Evolutionary conservation across 495 filamentous ascomycete species (phyloP), one percentile per base, ranked within the genome.

Genomic region (Penicillium tannophilum): DNA sequence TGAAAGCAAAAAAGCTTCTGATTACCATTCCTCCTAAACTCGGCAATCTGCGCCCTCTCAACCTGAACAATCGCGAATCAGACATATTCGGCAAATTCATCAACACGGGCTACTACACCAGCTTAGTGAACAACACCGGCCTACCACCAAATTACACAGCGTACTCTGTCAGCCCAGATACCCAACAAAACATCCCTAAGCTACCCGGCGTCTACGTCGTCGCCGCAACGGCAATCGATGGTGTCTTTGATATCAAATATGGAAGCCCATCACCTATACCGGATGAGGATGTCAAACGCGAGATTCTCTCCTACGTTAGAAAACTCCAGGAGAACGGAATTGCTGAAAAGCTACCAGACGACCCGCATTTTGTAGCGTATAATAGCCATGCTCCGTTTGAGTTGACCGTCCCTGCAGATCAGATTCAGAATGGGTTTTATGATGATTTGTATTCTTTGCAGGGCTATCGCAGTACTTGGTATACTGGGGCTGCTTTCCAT

Each of bases 1-100:
- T 84, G 55, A 53, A 64, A 47, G 78, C 79, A 4, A 76, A 71
- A 28, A 78, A 81, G 58, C 63, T 84, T 12, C 55, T 85, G 35
- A 64, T 80, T 24, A 67, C 81, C 3, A 74, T 79, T 19, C 80
- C 76, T 1, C 78, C 76, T 2, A 72, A 57, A 16, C 42, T 71
- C 1, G 42, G 61, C 0, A 79, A 74, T 30, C 57, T 82, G 12
- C 16, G 45, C 1, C 57, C 62, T 7, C 75, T 79, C 48, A 69
- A 74, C 53, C 72, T 82, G 8, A 60, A 65, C 50, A 0, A 44
- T 0, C 48, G 57, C 16, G 82, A 85, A 55, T 26, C 39, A 0
- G 12, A 17, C 0, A 26, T 84, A 6, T 81, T 85, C 41, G 12
- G 46, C 39, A 47, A 62, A 31, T 68, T 64, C 59, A 30, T 12